Base-by-base conservation (phyloP, 352 stramenopile genomes). In the Pythium brachiatum region DNA sequence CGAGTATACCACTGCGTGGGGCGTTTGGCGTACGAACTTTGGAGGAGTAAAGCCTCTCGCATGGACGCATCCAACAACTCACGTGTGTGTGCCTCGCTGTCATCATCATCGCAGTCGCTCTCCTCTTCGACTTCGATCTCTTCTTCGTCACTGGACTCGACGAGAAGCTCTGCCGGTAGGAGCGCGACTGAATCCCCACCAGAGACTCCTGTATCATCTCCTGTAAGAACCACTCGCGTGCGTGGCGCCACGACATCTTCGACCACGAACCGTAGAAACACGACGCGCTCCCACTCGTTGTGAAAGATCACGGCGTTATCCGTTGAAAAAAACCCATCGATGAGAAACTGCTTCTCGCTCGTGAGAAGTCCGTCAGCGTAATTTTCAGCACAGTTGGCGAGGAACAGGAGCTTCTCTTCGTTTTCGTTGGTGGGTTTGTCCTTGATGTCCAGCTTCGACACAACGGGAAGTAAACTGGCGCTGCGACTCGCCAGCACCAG, bases 91-190 rank as follows among this genome's bases (percentile, higher is more conserved):
- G 3, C 0, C 18, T 8, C 11, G 3, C 18, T 13, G 7, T 41
- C 12, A 18, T 41, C 34, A 13, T 41, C 34, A 13, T 41, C 34
- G 3, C 13, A 3, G 3, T 41, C 34, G 1, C 34, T 41, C 11
- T 26, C 8, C 4, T 32, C 27, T 50, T 48, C 20, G 15, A 25
- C 12, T 9, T 15, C 4, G 13, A 25, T 7, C 18, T 61, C 38
- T 53, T 61, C 54, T 21, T 61, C 54, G 16, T 61, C 54, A 20
- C 54, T 61, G 2, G 54, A 26, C 8, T 62, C 39, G 27, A 62
- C 21, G 21, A 46, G 53, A 26, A 62, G n/a, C 29, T 53, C 56
- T 9, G 56, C 43, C 20, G 56, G 56, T 4, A 62, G 44, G 7
- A 46, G 25, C 25, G 23, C 44, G 3, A 36, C 11, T 20, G 50